phyloP scores from a whole-genome alignment of 805 yeast species.

The Lipomyces kockii region DNA sequence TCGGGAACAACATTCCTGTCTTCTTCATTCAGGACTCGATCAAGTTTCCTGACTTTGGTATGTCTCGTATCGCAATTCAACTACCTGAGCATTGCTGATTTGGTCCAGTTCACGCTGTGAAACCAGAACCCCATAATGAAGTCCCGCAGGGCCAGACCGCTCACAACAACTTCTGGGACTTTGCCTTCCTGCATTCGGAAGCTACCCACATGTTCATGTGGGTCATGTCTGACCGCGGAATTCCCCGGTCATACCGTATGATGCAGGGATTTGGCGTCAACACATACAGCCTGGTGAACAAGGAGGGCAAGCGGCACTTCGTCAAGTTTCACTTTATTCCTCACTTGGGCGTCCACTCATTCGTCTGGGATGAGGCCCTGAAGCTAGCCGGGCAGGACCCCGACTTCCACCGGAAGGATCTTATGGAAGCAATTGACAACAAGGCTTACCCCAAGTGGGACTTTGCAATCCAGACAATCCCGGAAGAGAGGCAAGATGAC shows the following conservation, averaged over 20 bases:
- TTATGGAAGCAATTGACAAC: conserved; percentile 13
- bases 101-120: conserved; percentile 7
- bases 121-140: conserved; percentile 16
- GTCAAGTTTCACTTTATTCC: conserved; percentile 16
- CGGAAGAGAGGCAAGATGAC: conserved; percentile 12
- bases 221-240: conserved; percentile 18
- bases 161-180: conserved; percentile 22
- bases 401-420: conserved; percentile 19
- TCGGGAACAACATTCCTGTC: conserved; percentile 16
- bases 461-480: conserved; percentile 13
- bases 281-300: conserved; percentile 7
- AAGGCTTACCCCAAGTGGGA: conserved; percentile 14
- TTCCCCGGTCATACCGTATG: conserved; percentile 18
- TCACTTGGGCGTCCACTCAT: conserved; percentile 16
- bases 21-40: conserved; percentile 19
- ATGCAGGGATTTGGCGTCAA: conserved; percentile 23
- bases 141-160: conserved; percentile 19
- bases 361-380: conserved; percentile 21
- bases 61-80: background rate
- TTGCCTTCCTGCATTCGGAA: conserved; percentile 9
- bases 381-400: conserved; percentile 20
- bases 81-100: background rate
- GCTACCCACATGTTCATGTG: conserved; percentile 22
- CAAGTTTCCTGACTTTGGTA: conserved; percentile 17
- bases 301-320: conserved; percentile 12